Evolutionary conservation across 169 alveolate genomes (phyloP), one percentile per base, ranked within the genome.

Genomic region (Plasmodium cynomolgi): DNA sequence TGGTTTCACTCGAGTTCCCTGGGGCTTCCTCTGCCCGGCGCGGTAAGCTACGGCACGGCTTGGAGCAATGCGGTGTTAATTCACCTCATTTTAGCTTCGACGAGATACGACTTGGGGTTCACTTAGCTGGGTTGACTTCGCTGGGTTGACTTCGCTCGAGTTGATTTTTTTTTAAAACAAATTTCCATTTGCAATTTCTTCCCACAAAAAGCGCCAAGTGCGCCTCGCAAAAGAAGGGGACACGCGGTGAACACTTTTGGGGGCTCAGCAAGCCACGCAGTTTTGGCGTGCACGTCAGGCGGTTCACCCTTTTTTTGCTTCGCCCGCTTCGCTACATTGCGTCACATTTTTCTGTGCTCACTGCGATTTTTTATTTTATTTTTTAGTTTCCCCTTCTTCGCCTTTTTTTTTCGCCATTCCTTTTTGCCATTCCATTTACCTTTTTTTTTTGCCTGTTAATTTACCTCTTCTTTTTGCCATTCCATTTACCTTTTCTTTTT

Each of bases 311-410:
- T 58, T 58, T 23, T 58, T 58, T 58, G 31, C 31, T 58, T 58
- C 31, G 11, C 31, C 31, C 11, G 31, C 11, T 68, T 68, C n/a
- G 34, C 17, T 26, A 26, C 11, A 20, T 20, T 68, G 17, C 39
- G 15, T 26, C 77, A 9, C 77, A 8, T 23, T 68, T 68, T 68
- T 68, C 31, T 68, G 31, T 68, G 20, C 37, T 23, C 37, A 68
- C 29, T 23, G 31, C 77, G n/a, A 8, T 29, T 68, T 68, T 68
- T 68, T 68, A 90, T 90, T 79, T 88, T 88, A 33, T 17, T 11
- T 68, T 50, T 50, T 50, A 47, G 3, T 47, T 47, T 47, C 4
- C 68, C 33, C 2, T 44, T 17, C 26, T 23, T 73, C 15, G 29
- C 2, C 23, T 41, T 23, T 29, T 84, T 15, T 29, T n/a, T 58